Evolutionary conservation across 257 asterid genomes (phyloP).

Genomic region (Solanum verrucosum): DNA sequence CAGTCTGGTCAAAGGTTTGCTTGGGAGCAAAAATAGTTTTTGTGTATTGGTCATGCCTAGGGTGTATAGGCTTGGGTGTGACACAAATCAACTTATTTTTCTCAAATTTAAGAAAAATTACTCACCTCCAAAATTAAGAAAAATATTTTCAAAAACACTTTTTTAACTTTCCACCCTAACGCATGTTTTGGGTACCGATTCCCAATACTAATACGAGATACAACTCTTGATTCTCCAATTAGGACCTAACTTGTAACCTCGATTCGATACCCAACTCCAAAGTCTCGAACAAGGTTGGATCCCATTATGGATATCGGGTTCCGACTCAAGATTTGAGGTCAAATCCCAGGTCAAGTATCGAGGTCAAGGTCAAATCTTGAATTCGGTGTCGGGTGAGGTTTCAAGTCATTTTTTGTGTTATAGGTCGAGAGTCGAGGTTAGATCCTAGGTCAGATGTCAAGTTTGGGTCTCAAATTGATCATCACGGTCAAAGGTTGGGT

Average conservation of each 20-base stretch:
- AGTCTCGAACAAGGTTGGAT: neutral
- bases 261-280: neutral
- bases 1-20: too few relatives aligned
- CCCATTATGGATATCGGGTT: neutral
- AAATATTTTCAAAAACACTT: too few relatives aligned
- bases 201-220: too few relatives aligned
- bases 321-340: neutral
- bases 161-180: neutral
- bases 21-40: too few relatives aligned
- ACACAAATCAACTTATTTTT: too few relatives aligned
- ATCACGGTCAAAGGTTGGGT: neutral
- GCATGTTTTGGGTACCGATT: neutral
- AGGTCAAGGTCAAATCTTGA: neutral
- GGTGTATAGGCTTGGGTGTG: too few relatives aligned
- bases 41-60: too few relatives aligned
- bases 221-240: neutral
- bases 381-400: neutral
- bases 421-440: neutral
- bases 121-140: neutral
- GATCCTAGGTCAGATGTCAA: neutral
- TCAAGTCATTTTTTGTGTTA: too few relatives aligned
- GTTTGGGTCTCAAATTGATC: neutral
- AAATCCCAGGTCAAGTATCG: too few relatives aligned
- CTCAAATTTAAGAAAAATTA: neutral
- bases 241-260: neutral